Evolutionary conservation across 495 filamentous ascomycete genomes (phyloP), one percentile per base, ranked within the genome.

Genomic region (Emericellopsis terricola): DNA sequence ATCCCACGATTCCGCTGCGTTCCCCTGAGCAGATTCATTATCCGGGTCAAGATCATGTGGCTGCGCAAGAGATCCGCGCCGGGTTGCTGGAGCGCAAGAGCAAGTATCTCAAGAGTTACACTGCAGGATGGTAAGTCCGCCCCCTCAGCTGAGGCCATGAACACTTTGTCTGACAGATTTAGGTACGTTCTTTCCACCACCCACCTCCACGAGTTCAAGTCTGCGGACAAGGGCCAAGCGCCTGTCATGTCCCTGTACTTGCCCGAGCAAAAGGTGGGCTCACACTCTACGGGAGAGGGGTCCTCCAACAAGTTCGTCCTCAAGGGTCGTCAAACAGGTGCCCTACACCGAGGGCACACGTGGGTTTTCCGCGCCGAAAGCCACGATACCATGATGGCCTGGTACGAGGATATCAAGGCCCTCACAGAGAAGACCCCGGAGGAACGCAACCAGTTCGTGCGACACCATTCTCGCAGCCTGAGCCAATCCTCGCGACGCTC

Each of bases 41-140:
- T 53, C 86, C 87, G n/a, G 89, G 89, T 11, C 78, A 78, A 44
- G 71, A 92, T 46, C 81, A 94, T 50, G 78, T 79, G 33, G 77
- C 84, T 7, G 83, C 81, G 20, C 71, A 76, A 35, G 89, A 94
- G 47, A 76, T 97, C 21, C 67, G 82, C 31, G 79, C 81, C 4
- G 89, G 89, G 1, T 76, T 92, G 59, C 62, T 97, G 34, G 89
- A 97, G 60, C 77, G 89, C 31, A 97, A 94, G 70, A 91, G 81
- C 67, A 97, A 96, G 50, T 97, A 96, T 52, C 61, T 97, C 28
- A 97, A 96, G 68, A 94, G 84, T 48, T 97, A 94, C 52, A 86
- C 86, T 2, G 79, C 87, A 16, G 89, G 89, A 55, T 97, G 89
- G 89, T 91, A 64, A 56, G 75, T 57, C 19, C 20, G 14, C 16